Percentiles rank a stretch among this genome's conserved stretches.
These are phyloP conservation scores for Grigorovia transvaalensis DNA, from an alignment of 805 yeast species.

Conservation along the genomic window DNA sequence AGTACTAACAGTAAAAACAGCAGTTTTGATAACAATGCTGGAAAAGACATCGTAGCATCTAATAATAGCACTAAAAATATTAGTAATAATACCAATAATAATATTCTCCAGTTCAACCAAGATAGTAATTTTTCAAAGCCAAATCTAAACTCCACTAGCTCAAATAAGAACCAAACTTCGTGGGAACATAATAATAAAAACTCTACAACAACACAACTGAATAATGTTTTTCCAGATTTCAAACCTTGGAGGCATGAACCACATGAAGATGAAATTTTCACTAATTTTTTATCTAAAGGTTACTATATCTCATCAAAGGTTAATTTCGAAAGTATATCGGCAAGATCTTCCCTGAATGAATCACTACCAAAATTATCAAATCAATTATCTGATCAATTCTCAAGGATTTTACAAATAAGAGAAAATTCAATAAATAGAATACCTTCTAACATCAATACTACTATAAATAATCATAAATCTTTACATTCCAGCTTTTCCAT, in stretches of 20 bases:
- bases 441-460: conserved; percentile 6
- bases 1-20: background rate
- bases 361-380: conserved; percentile 24
- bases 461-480: conserved; percentile 1
- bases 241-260: conserved; percentile 27
- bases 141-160: background rate
- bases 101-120: background rate
- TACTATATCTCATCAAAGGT: conserved; percentile 26
- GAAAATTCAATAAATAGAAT: conserved; percentile 25
- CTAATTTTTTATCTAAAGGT: conserved; percentile 27
- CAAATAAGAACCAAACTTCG: background rate
- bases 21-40: background rate
- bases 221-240: conserved; percentile 24
- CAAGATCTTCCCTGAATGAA: conserved; percentile 28
- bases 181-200: background rate
- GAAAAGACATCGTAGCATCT: background rate
- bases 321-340: conserved; percentile 28
- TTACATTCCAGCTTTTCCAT: conserved; percentile 5
- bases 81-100: background rate
- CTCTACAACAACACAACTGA: too few species aligned
- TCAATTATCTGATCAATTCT: conserved; percentile 22
- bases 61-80: background rate
- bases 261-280: conserved; percentile 24
- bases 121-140: background rate
- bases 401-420: conserved; percentile 21